A percentile compares a stretch with the other conserved stretches of the same genome.
Evolutionary conservation across 352 stramenopile species (phyloP).

Genomic region (Globisporangium echinulatum): DNA sequence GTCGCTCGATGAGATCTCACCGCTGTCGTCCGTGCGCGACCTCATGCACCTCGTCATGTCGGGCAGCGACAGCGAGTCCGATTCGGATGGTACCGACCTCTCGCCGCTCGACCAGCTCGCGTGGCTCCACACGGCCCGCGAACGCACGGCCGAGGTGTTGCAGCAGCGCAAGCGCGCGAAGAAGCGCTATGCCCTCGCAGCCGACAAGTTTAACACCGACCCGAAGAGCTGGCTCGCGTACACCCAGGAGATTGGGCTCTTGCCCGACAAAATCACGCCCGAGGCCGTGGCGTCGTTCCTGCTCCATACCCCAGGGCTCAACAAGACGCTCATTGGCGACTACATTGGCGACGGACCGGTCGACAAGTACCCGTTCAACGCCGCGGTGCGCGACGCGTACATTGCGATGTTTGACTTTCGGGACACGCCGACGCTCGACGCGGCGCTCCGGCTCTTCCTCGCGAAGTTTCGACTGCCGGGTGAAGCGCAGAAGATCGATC

Average conservation of each 20-base stretch:
- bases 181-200: conserved; percentile 84
- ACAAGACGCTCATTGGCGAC: conserved; percentile 94
- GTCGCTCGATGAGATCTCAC: conserved; percentile 74
- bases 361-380: conserved; percentile 96
- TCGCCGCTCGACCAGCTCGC: conserved; percentile 40
- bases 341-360: conserved; percentile 94
- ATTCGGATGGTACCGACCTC: conserved; percentile 42
- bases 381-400: conserved; percentile 76
- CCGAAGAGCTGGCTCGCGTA: conserved; percentile 90
- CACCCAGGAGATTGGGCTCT: conserved; percentile 79
- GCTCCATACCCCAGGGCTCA: conserved; percentile 87
- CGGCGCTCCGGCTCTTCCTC: conserved; percentile 91
- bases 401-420: conserved; percentile 94
- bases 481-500: conserved; percentile 98
- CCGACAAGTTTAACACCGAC: conserved; percentile 93
- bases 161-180: conserved; percentile 91
- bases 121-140: conserved; percentile 78
- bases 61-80: conserved; percentile 66
- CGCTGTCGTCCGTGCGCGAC: conserved; percentile 75
- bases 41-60: conserved; percentile 83
- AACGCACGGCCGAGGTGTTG: conserved; percentile 83
- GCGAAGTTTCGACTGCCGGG: conserved; percentile 94
- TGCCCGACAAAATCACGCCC: conserved; percentile 80
- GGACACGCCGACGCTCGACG: conserved; percentile 79
- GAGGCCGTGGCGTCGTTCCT: conserved; percentile 91